Base-by-base conservation (phyloP, 2,329 filamentous ascomycete species). In the Fusarium torreyae region DNA sequence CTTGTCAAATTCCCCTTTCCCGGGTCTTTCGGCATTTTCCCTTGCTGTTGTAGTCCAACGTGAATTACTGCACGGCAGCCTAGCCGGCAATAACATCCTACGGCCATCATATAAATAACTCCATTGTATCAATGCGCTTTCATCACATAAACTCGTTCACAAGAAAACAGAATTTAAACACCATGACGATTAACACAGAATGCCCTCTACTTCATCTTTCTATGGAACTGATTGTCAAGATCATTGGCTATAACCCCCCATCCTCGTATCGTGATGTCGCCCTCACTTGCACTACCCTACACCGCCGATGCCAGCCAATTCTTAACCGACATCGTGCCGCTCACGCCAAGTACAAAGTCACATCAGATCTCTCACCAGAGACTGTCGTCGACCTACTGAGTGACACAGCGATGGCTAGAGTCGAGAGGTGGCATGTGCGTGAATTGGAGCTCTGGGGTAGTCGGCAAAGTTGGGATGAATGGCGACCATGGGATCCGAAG, bases 391-490 rank as follows among this genome's bases (percentile, higher is more conserved):
- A 59, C 11, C 39, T 72, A 1, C 33, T 71, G 0, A 33, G 36
- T 15, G 9, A 22, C 4, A 36, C 17, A 0, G 6, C 7, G 0
- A 7, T 6, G 3, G 40, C 49, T 4, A 31, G 8, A 4, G 33
- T 72, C 6, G 48, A 56, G 15, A 44, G 39, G 14, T 70, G 56
- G 50, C 57, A 71, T 46, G 66, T 72, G 4, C 66, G 58, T 2
- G 69, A 70, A 6, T 17, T 71, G 9, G 69, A 72, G 4, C 34
- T 68, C 3, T 72, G 69, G 69, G 69, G 69, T 2, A 68, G 36
- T 9, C 69, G 69, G 17, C 5, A 22, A 3, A 13, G 1, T 2
- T 72, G 53, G 66, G 11, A 34, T 5, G 69, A 68, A 8, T 72
- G 69, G 69, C 59, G 63, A 7, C 2, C 43, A 2, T 57, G 67